A percentile compares a stretch with the other conserved stretches of the same genome.
These are phyloP conservation scores for Amanita thiersii DNA, from an alignment of 768 basidiomycete species.

Conservation along the genomic window DNA sequence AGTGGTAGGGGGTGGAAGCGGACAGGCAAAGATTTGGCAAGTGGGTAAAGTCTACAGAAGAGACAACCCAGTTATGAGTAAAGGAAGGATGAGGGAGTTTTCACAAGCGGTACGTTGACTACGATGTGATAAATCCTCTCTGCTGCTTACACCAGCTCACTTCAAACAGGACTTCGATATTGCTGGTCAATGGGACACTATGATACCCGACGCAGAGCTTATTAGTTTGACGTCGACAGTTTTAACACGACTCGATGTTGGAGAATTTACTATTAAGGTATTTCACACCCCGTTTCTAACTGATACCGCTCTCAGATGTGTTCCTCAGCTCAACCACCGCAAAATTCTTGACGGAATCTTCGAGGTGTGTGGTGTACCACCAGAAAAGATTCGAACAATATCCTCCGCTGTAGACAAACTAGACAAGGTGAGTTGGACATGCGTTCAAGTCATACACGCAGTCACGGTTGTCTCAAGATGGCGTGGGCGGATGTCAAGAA, in stretches of 20 bases:
- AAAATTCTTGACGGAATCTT: slow-evolving; percentile 98
- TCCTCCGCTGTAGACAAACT: slow-evolving; percentile 98
- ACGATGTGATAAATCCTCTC: not conserved
- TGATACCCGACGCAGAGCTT: slow-evolving; percentile 96
- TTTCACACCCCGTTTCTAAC: slow-evolving; percentile 3
- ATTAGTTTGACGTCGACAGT: slow-evolving; percentile 78
- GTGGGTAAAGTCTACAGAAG: slow-evolving; percentile 98
- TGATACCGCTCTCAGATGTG: not conserved
- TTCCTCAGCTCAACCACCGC: slow-evolving; percentile 78
- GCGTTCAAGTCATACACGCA: not conserved
- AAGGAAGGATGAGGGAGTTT: slow-evolving; percentile 98
- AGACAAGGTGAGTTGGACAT: slow-evolving; percentile 66
- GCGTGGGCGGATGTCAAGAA: slow-evolving; percentile 90
- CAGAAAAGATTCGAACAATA: slow-evolving; percentile 83
- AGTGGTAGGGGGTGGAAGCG: slow-evolving; percentile 34
- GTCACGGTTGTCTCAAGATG: slow-evolving; percentile 32
- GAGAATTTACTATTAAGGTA: slow-evolving; percentile 92
- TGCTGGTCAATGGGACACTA: slow-evolving; percentile 84
- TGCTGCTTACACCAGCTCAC: not conserved
- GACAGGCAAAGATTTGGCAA: slow-evolving; percentile 87
- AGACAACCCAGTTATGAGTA: slow-evolving; percentile 95
- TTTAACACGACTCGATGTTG: slow-evolving; percentile 76
- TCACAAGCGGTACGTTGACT: slow-evolving; percentile 74
- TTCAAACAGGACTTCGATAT: slow-evolving; percentile 84
- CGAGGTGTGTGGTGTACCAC: slow-evolving; percentile 89